Base-by-base conservation (phyloP, 768 basidiomycete genomes). In the Tylopilus rubrobrunneus region DNA sequence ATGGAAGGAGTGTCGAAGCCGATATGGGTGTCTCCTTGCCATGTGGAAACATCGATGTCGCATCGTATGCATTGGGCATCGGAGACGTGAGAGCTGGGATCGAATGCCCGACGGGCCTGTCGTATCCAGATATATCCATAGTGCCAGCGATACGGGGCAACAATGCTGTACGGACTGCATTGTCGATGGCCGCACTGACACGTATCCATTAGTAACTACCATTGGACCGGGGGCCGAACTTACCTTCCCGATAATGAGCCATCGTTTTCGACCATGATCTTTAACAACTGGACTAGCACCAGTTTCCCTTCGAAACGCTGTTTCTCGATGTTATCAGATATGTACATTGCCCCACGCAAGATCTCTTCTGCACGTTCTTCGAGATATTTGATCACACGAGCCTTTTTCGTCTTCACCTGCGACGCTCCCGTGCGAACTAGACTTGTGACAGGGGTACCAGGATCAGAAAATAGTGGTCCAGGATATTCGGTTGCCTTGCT, bases 191-290 rank as follows among this genome's bases (percentile, higher is more conserved):
- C 39, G 86, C 72, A 48, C 85, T 77, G 76, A 48, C 42, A 15
- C 12, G 21, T n/a, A 48, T 39, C n/a, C 45, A 29, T 70, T 34
- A 70, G 68, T 19, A 51, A 57, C 36, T 31, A 33, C 25, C 42
- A 39, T 39, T 25, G n/a, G 17, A 1, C 25, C 31, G n/a, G 37
- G n/a, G 11, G 43, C 23, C 21, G 44, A 34, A 25, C 21, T 65
- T 69, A 98, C 95, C 84, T 89, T 74, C 92, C 93, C 31, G 84
- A 82, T 19, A 97, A 71, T 49, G 83, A 82, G 1, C 97, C 96
- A 58, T 98, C 94, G 58, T 95, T 84, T 59, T 95, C 88, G 1
- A 98, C 78, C 81, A 98, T 80, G 8, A 88, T 73, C 64, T 79
- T 86, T 43, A 98, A 70, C 37, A 98, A 66, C 56, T 79, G 85